phyloP scores from a whole-genome alignment of 345 rosid species.

The Gossypium herbaceum region DNA sequence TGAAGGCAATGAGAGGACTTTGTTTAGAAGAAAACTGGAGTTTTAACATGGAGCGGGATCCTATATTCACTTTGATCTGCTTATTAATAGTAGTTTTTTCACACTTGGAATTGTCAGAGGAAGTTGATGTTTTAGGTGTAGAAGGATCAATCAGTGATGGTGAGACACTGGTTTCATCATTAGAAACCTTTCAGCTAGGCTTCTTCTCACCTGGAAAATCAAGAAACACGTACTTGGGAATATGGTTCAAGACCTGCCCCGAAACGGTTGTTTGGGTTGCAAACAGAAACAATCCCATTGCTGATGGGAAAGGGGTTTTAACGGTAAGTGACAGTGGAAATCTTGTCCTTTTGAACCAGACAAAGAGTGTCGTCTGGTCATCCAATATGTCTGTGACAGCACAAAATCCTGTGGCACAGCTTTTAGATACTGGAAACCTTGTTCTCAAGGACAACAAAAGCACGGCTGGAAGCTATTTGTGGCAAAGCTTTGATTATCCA shows the following conservation, averaged over 20 bases:
- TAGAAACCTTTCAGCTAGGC: neutral
- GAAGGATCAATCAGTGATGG: neutral
- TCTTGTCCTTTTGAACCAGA: conserved; percentile 22
- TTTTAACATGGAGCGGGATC: neutral
- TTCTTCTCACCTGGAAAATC: conserved; percentile 14
- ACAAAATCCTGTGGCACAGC: conserved; percentile 13
- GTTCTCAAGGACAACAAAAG: conserved; percentile 14
- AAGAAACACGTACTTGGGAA: neutral
- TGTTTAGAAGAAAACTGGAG: neutral
- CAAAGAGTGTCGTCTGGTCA: conserved; percentile 23
- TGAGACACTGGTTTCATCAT: neutral
- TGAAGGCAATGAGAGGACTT: neutral
- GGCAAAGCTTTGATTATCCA: conserved; percentile 27
- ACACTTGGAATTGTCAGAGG: neutral
- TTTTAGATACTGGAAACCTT: conserved; percentile 28
- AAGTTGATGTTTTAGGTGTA: neutral
- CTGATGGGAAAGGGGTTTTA: conserved; percentile 17
- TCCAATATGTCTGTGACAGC: no score
- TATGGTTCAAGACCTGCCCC: conserved; percentile 4
- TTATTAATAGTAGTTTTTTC: neutral
- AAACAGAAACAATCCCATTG: conserved; percentile 23
- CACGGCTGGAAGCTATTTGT: conserved; percentile 11
- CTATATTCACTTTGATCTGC: neutral
- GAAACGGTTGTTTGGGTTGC: conserved; percentile 16
- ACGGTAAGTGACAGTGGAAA: conserved; percentile 15